Conservation (phyloP, 2,329 filamentous ascomycete species). For the Botrytis pseudocinerea region DNA sequence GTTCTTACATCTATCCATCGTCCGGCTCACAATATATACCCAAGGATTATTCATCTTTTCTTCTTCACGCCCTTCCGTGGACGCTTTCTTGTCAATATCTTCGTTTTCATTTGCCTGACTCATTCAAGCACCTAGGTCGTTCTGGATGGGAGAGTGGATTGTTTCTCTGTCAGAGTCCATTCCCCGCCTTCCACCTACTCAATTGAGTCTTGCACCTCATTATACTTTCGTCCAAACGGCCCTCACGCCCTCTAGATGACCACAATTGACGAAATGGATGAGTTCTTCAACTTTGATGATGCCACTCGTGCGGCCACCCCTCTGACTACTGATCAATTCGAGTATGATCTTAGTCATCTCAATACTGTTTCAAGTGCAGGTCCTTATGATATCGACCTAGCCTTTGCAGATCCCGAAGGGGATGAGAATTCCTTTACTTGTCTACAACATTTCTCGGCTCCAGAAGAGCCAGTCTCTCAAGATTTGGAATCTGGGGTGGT, state of each 20-base stretch:
- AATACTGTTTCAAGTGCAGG: constrained; percentile 27
- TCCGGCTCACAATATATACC: constrained; percentile 1
- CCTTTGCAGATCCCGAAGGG: constrained; percentile 56
- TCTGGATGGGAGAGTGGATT: background rate
- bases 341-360: constrained; percentile 15
- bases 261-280: constrained; percentile 52
- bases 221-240: background rate
- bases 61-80: constrained; percentile 32
- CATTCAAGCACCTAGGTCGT: background rate
- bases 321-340: constrained; percentile 20
- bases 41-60: constrained; percentile 10
- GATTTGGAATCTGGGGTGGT: constrained; percentile 33
- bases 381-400: constrained; percentile 51
- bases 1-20: background rate
- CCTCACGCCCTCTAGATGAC: constrained; percentile 40
- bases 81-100: constrained; percentile 22
- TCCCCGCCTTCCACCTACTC: background rate
- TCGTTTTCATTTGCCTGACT: background rate
- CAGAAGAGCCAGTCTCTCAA: constrained; percentile 39
- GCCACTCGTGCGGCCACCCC: constrained; percentile 41
- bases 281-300: constrained; percentile 64
- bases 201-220: background rate
- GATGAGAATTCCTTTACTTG: constrained; percentile 62
- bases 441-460: constrained; percentile 56
- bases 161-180: background rate